phyloP scores from a whole-genome alignment of 805 yeast genomes.

The Ogataea henricii region DNA sequence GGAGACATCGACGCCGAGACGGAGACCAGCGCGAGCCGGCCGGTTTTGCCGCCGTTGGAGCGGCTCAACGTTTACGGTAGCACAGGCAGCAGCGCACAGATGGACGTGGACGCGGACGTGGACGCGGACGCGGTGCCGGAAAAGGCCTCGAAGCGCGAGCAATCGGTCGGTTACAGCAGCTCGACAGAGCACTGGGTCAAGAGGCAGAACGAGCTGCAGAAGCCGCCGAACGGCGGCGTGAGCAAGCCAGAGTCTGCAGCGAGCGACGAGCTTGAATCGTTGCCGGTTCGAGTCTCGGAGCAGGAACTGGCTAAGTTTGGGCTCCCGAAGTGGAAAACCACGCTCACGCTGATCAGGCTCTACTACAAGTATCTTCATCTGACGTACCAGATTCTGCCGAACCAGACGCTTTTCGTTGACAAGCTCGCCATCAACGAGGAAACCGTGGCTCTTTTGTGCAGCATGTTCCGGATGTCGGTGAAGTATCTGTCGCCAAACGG shows the following conservation, averaged over 20 bases:
- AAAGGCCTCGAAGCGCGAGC: background rate
- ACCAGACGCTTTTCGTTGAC: slow-evolving; percentile 34
- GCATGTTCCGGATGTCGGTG: slow-evolving; percentile 39
- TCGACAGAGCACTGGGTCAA: slow-evolving; percentile 30
- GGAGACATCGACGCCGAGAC: background rate
- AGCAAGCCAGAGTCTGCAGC: background rate
- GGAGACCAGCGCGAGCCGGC: background rate
- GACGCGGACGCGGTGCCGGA: no score
- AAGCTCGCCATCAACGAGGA: slow-evolving; percentile 35
- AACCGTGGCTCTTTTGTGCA: slow-evolving; percentile 26
- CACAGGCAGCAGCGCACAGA: slow-evolving; percentile 1
- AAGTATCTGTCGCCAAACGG: slow-evolving; percentile 34
- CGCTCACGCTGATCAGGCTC: slow-evolving; percentile 38
- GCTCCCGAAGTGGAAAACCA: slow-evolving; percentile 39
- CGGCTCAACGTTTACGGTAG: background rate
- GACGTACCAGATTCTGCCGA: slow-evolving; percentile 39
- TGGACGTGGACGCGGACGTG: slow-evolving; percentile 3
- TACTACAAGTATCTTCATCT: slow-evolving; percentile 45
- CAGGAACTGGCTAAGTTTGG: slow-evolving; percentile 35
- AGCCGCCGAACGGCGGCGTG: background rate
- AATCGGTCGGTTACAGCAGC: slow-evolving; percentile 1
- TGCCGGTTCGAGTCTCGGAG: slow-evolving; percentile 26
- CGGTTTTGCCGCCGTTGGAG: slow-evolving; percentile 16
- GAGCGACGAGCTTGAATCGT: background rate
- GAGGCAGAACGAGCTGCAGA: slow-evolving; percentile 20